A percentile compares a stretch with the other conserved stretches of the same genome.
Conservation (phyloP, 331 rosid genomes). For the Malus hybrid region DNA sequence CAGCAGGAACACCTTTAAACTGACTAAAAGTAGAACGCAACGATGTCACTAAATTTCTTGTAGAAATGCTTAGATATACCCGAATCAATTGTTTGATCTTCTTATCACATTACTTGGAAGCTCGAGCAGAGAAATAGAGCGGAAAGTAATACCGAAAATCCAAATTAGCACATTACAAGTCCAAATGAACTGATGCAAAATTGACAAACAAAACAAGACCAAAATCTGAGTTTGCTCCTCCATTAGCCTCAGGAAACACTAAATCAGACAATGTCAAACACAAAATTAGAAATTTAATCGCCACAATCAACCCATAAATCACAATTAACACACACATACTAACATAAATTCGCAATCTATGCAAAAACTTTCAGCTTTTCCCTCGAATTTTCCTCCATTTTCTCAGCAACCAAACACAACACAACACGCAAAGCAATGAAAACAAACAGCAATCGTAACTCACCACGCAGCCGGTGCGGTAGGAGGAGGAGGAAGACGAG, state of each 20-base stretch:
- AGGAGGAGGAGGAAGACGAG: conserved; percentile 42
- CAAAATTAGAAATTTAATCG: not conserved
- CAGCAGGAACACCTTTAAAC: not conserved
- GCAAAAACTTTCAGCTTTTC: not conserved
- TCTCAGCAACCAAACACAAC: not conserved
- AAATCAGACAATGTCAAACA: not conserved
- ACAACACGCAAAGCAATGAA: not conserved
- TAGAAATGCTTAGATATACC: not conserved
- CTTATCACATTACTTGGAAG: not conserved
- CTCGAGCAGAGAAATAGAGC: not conserved
- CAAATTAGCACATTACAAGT: not conserved
- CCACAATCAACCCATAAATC: not conserved
- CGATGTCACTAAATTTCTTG: not conserved
- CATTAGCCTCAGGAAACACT: not conserved
- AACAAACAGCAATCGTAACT: not conserved
- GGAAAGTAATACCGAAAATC: not conserved
- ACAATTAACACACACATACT: not conserved
- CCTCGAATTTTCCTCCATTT: too few species aligned
- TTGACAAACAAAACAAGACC: not conserved
- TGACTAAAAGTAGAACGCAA: not conserved
- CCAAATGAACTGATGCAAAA: not conserved
- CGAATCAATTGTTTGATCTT: not conserved
- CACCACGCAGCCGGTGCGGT: conserved; percentile 85
- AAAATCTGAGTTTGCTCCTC: conserved; percentile 1
- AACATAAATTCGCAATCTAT: not conserved